These are phyloP conservation scores for Eucalyptus regnans DNA, from an alignment of 345 rosid species.

Conservation along the genomic window DNA sequence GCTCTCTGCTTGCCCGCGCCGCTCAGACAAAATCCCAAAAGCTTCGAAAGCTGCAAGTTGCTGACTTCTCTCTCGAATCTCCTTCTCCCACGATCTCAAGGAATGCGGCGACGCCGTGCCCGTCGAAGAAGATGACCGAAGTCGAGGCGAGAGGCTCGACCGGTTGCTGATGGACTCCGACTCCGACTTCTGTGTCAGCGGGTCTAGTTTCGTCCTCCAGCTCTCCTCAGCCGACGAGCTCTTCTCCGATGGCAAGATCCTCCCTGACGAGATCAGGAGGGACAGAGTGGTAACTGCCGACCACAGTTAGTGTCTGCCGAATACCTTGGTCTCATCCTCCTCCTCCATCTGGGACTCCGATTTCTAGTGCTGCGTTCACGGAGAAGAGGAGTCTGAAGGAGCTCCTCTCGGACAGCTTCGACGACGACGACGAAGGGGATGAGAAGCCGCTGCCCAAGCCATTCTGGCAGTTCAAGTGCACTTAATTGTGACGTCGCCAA, in stretches of 20 bases:
- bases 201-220: constrained; percentile 22
- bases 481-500: constrained; percentile 44
- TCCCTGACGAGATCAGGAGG: constrained; percentile 52
- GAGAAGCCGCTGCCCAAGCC: constrained; percentile 15
- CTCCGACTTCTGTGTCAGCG: constrained; percentile 36
- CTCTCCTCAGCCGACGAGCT: constrained; percentile 77
- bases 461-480: constrained; percentile 70
- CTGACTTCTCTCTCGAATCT: constrained; percentile 28
- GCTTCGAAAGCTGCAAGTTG: too few species aligned
- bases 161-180: constrained; percentile 27
- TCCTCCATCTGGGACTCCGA: not conserved
- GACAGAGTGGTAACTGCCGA: not conserved
- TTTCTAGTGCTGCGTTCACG: not conserved
- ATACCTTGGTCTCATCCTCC: not conserved
- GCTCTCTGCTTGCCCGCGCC: too few species aligned
- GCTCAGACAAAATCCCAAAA: too few species aligned
- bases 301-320: not conserved
- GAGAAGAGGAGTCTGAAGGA: constrained; percentile 77
- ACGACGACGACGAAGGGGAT: constrained; percentile 4
- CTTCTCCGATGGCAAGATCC: constrained; percentile 69
- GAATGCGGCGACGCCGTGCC: constrained; percentile 11
- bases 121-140: constrained; percentile 1
- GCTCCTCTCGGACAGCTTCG: constrained; percentile 27
- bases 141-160: constrained; percentile 35
- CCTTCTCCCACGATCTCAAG: constrained; percentile 61